Percentiles rank a stretch among this genome's conserved stretches.
These are phyloP conservation scores for Vitis rotundifolia DNA, from an alignment of 164 flowering plant genomes.

Conservation along the genomic window DNA sequence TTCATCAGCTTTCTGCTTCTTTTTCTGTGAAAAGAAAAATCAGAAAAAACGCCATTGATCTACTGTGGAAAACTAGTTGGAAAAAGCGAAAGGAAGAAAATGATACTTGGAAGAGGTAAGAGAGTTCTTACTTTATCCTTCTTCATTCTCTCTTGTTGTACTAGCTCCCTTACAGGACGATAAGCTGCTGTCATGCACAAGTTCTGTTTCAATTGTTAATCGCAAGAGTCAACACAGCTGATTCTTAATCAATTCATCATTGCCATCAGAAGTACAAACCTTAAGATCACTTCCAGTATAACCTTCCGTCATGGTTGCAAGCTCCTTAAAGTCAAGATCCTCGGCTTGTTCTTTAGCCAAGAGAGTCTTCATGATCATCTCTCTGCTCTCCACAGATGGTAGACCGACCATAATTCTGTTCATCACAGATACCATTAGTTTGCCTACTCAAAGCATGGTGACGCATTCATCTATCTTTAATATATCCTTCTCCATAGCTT, in stretches of 20 bases:
- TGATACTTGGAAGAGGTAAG: neutral
- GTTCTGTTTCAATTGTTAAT: slow-evolving; percentile 55
- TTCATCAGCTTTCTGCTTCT: slow-evolving; percentile 55
- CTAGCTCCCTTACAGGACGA: slow-evolving; percentile 89
- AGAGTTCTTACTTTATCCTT: slow-evolving; percentile 61
- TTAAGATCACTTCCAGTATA: slow-evolving; percentile 83
- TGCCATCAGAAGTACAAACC: slow-evolving; percentile 34
- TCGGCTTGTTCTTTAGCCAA: slow-evolving; percentile 59
- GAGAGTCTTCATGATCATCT: slow-evolving; percentile 66
- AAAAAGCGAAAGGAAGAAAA: no score
- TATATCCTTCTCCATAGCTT: neutral
- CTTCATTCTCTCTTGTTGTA: slow-evolving; percentile 65
- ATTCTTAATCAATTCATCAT: slow-evolving; percentile 4
- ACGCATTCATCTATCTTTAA: neutral
- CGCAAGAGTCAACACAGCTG: slow-evolving; percentile 9
- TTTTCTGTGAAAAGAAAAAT: slow-evolving; percentile 44
- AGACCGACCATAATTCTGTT: slow-evolving; percentile 75
- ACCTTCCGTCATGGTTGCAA: slow-evolving; percentile 75
- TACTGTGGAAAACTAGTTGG: no score
- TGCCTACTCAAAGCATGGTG: neutral
- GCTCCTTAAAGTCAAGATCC: slow-evolving; percentile 56
- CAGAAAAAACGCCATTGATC: no score
- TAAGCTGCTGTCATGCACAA: slow-evolving; percentile 93
- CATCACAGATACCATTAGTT: neutral
- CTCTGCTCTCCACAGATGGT: slow-evolving; percentile 68